A percentile compares a stretch with the other conserved stretches of the same genome.
phyloP scores from a whole-genome alignment of 1,139 yeast species.

The Candida albicans region DNA sequence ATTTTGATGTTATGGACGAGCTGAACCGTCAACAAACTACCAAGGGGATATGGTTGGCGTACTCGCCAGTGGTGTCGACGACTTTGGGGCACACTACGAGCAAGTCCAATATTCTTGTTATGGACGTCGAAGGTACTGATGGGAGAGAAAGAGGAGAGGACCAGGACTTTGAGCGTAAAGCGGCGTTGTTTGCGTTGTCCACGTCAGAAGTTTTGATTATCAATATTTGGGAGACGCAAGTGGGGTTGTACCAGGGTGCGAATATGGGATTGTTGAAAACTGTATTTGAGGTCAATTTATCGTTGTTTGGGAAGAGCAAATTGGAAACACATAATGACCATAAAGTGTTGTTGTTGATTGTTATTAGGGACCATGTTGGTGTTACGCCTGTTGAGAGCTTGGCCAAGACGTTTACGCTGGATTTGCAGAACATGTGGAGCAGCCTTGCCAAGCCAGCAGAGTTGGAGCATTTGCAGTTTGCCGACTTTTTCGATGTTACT shows the following conservation, averaged over 20 bases:
- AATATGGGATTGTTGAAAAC: slow-evolving; percentile 94
- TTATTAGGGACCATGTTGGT: slow-evolving; percentile 89
- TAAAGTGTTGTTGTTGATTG: slow-evolving; percentile 79
- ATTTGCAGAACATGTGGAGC: slow-evolving; percentile 77
- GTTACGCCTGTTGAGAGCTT: slow-evolving; percentile 78
- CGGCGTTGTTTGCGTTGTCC: slow-evolving; percentile 91
- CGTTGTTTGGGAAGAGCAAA: slow-evolving; percentile 61
- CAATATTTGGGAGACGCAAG: slow-evolving; percentile 96
- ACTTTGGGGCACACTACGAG: slow-evolving; percentile 17
- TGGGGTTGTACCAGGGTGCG: slow-evolving; percentile 96
- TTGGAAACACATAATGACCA: slow-evolving; percentile 40
- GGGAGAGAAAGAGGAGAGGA: slow-evolving; percentile 98
- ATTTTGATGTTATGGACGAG: slow-evolving; percentile 93
- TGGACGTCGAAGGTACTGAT: slow-evolving; percentile 98
- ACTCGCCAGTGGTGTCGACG: slow-evolving; percentile 47
- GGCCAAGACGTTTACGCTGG: slow-evolving; percentile 65
- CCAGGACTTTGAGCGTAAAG: slow-evolving; percentile 95
- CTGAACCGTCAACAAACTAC: slow-evolving; percentile 82
- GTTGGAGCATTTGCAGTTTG: slow-evolving; percentile 50
- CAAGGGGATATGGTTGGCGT: slow-evolving; percentile 92
- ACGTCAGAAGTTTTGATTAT: slow-evolving; percentile 89
- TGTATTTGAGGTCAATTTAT: slow-evolving; percentile 90
- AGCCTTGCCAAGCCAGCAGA: slow-evolving; percentile 71
- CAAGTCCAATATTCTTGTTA: slow-evolving; percentile 59
- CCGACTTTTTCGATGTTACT: slow-evolving; percentile 81